Percentiles rank a stretch among this genome's conserved stretches.
Conservation (phyloP, 345 rosid species). For the Bruguiera sexangula region DNA sequence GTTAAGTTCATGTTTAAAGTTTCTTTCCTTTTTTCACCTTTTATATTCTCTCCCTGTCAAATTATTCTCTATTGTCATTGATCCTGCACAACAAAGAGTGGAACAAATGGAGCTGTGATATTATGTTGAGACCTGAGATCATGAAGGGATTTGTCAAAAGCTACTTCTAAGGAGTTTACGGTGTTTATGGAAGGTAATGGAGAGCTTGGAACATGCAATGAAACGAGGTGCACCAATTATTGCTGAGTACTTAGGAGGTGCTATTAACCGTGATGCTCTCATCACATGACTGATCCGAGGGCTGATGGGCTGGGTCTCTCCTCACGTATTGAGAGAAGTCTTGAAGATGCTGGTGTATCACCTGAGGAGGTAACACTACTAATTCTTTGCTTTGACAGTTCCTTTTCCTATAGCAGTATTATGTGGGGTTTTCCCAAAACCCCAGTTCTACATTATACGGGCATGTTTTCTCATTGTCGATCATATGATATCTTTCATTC, state of each 20-base stretch:
- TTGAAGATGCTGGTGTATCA: slow-evolving; percentile 97
- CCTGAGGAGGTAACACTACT: slow-evolving; percentile 70
- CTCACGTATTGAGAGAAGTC: slow-evolving; percentile 88
- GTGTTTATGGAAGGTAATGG: slow-evolving; percentile 64
- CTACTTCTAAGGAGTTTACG: slow-evolving; percentile 9
- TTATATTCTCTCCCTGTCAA: background rate
- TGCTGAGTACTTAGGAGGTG: slow-evolving; percentile 97
- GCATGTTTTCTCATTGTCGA: background rate
- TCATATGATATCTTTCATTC: background rate
- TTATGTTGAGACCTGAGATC: background rate
- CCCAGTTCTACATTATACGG: background rate
- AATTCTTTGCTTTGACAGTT: background rate
- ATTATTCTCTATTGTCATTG: slow-evolving; percentile 2
- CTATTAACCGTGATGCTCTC: slow-evolving; percentile 97
- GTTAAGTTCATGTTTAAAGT: background rate
- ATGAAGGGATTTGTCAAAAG: slow-evolving; percentile 4
- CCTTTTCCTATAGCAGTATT: no score
- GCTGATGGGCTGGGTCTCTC: slow-evolving; percentile 99
- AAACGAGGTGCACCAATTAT: slow-evolving; percentile 92
- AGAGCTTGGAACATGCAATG: slow-evolving; percentile 98
- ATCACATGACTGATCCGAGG: slow-evolving; percentile 99
- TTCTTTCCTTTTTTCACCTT: background rate
- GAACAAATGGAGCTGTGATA: background rate
- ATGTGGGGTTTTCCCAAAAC: background rate
- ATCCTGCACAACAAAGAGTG: background rate